Conservation (phyloP, 768 basidiomycete species). For the Trametes gibbosa region DNA sequence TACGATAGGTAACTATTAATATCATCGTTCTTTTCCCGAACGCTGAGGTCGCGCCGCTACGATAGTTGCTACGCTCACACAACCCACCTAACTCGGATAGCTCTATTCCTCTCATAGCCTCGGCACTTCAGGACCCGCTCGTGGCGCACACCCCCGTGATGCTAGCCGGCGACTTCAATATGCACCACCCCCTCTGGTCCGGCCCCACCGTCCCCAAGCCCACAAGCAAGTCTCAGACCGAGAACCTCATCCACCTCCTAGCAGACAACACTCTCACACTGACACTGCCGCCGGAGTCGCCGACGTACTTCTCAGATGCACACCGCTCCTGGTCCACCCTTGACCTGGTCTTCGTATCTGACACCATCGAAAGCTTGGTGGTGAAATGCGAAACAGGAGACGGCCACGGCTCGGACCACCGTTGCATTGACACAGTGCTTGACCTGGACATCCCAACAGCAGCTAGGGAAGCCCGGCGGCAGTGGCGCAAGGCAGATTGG, state of each 20-base stretch:
- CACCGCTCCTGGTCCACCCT: conserved; percentile 1
- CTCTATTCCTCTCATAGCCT: not conserved
- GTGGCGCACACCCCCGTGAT: not conserved
- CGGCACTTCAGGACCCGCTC: not conserved
- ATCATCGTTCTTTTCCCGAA: too few relatives aligned
- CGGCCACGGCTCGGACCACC: conserved; percentile 33
- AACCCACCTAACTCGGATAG: not conserved
- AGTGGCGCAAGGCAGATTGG: conserved; percentile 35
- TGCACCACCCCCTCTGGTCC: conserved; percentile 12
- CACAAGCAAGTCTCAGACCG: not conserved
- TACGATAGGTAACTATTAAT: too few relatives aligned
- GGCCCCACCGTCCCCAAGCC: not conserved
- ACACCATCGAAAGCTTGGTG: not conserved
- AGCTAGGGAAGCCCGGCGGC: not conserved
- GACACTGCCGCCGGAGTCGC: not conserved
- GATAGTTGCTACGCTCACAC: too few relatives aligned
- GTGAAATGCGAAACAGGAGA: not conserved
- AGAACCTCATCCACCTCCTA: not conserved
- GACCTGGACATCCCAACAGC: conserved; percentile 16
- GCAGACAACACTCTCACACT: not conserved
- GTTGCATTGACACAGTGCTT: conserved; percentile 34
- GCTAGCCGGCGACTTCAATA: conserved; percentile 7
- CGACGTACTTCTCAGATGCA: conserved; percentile 1
- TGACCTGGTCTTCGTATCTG: not conserved
- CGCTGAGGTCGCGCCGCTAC: too few relatives aligned